Evolutionary conservation across 768 basidiomycete species (phyloP).

Genomic region (Basidioascus undulatus): DNA sequence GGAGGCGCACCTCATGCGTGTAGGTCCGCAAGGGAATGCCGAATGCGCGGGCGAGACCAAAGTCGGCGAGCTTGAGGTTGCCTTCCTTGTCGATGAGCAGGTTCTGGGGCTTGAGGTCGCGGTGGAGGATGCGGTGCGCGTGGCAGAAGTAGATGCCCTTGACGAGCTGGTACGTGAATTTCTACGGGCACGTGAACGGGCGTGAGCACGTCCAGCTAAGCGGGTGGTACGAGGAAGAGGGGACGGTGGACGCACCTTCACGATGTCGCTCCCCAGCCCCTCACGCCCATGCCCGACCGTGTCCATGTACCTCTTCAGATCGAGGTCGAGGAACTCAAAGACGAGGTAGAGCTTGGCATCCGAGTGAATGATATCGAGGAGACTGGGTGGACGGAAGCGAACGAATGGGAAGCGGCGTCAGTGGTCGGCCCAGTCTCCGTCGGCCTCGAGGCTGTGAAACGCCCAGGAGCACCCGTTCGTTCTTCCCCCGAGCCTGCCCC

Average conservation of each 20-base stretch:
- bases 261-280: slow-evolving; percentile 40
- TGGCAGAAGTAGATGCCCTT: slow-evolving; percentile 86
- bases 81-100: slow-evolving; percentile 68
- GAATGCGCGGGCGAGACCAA: slow-evolving; percentile 86
- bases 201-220: slow-evolving; percentile 14
- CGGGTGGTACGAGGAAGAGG: neutral
- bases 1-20: slow-evolving; percentile 62
- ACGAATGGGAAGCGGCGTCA: too few species aligned
- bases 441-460: too few species aligned
- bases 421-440: too few species aligned
- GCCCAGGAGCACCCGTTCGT: too few species aligned
- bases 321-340: slow-evolving; percentile 90
- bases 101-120: slow-evolving; percentile 92
- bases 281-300: slow-evolving; percentile 36
- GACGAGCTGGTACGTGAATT: slow-evolving; percentile 64
- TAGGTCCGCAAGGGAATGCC: slow-evolving; percentile 98
- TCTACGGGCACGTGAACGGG: slow-evolving; percentile 6
- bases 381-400: slow-evolving; percentile 25
- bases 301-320: slow-evolving; percentile 93
- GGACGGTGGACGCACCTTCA: slow-evolving; percentile 36
- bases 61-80: slow-evolving; percentile 89
- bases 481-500: too few species aligned
- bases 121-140: slow-evolving; percentile 83
- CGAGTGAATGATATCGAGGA: slow-evolving; percentile 86
- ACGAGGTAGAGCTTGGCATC: slow-evolving; percentile 96